Percentiles rank a stretch among this genome's conserved stretches.
phyloP scores from a whole-genome alignment of 179 eudicot genomes.

The Sideroxylon spinosum region DNA sequence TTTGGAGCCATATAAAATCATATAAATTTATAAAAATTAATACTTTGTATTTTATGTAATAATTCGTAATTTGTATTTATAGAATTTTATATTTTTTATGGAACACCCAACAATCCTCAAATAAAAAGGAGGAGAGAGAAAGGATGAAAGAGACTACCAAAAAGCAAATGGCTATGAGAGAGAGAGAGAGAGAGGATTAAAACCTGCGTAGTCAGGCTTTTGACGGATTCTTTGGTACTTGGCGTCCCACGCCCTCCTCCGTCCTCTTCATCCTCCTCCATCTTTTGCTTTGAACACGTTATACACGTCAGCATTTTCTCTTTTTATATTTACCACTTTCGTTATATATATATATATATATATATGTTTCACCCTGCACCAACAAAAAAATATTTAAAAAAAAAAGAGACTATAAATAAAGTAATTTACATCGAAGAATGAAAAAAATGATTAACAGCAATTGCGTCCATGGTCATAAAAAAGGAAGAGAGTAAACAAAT shows the following conservation, averaged over 20 bases:
- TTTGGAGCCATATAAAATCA: too few species aligned
- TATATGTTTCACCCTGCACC: slow-evolving; percentile 10
- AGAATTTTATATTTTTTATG: too few species aligned
- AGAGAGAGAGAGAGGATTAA: slow-evolving; percentile 5
- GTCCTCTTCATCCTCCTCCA: slow-evolving; percentile 40
- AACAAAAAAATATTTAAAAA: background rate
- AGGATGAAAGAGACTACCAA: too few species aligned
- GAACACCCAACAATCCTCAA: too few species aligned
- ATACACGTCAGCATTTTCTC: slow-evolving; percentile 78
- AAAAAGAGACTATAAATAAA: background rate
- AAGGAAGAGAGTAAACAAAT: background rate
- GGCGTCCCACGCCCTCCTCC: slow-evolving; percentile 66
- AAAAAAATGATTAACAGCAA: too few species aligned
- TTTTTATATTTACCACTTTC: background rate
- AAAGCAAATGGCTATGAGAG: too few species aligned
- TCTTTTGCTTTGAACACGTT: slow-evolving; percentile 74
- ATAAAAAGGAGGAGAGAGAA: too few species aligned
- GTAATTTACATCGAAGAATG: too few species aligned
- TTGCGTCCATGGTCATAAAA: too few species aligned
- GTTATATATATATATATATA: background rate
- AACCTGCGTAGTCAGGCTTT: slow-evolving; percentile 91
- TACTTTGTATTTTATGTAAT: too few species aligned
- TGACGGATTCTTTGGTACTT: slow-evolving; percentile 71
- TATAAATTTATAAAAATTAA: too few species aligned
- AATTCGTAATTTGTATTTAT: too few species aligned